Conservation (phyloP, 805 yeast species). For the Metschnikowia gelsemii region DNA sequence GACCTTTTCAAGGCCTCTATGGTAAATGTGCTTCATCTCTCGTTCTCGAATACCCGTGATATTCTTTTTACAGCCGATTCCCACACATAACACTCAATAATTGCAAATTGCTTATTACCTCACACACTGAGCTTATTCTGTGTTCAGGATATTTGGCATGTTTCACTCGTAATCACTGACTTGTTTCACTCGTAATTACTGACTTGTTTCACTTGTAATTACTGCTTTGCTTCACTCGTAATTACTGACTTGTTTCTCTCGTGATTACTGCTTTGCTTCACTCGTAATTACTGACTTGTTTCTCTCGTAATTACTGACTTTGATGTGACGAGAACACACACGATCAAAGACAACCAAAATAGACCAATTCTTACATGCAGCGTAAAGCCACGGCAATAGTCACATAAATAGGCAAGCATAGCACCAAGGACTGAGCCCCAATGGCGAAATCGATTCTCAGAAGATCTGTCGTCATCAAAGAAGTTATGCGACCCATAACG, state of each 20-base stretch:
- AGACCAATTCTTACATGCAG: constrained; percentile 69
- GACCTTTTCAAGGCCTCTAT: constrained; percentile 66
- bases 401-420: constrained; percentile 64
- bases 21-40: constrained; percentile 57
- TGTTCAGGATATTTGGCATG: constrained; percentile 66
- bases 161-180: too few species aligned
- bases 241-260: too few species aligned
- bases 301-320: constrained; percentile 55
- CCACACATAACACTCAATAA: constrained; percentile 90
- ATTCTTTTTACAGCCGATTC: constrained; percentile 65
- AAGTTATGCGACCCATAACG: constrained; percentile 71
- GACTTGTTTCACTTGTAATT: too few species aligned
- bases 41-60: constrained; percentile 54
- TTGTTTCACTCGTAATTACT: too few species aligned
- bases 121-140: constrained; percentile 75
- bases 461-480: constrained; percentile 77
- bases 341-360: constrained; percentile 49
- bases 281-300: too few species aligned
- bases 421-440: constrained; percentile 63
- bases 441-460: constrained; percentile 76
- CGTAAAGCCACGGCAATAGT: constrained; percentile 59
- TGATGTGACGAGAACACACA: constrained; percentile 47
- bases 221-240: too few species aligned
- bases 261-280: too few species aligned
- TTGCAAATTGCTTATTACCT: constrained; percentile 71